These are phyloP conservation scores for Tremella fuciformis DNA, from an alignment of 768 basidiomycete species.

Conservation along the genomic window DNA sequence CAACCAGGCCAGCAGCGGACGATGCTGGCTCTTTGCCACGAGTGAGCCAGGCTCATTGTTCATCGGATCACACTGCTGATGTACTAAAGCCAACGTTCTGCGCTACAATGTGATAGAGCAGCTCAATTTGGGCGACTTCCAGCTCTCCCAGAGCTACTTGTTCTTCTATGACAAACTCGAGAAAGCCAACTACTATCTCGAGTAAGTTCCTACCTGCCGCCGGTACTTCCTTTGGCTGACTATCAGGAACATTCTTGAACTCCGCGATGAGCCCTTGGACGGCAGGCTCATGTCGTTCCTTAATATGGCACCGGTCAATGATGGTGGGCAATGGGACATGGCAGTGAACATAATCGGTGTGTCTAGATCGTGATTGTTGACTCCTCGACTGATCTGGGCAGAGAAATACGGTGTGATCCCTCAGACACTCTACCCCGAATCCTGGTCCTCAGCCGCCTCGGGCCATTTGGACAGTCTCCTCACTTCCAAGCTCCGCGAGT, in stretches of 20 bases:
- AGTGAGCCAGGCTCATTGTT: conserved; percentile 59
- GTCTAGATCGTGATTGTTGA: conserved; percentile 14
- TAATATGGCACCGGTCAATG: conserved; percentile 71
- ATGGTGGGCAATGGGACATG: conserved; percentile 98
- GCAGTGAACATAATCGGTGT: conserved; percentile 65
- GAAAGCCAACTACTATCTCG: conserved; percentile 86
- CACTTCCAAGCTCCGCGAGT: conserved; percentile 87
- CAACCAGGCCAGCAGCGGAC: conserved; percentile 79
- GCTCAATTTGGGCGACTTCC: conserved; percentile 80
- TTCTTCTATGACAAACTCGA: conserved; percentile 98
- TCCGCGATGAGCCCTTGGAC: conserved; percentile 73
- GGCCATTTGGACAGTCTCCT: conserved; percentile 71
- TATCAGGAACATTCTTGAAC: conserved; percentile 66
- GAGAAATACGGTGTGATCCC: conserved; percentile 84
- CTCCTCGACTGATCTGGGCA: conserved; percentile 31
- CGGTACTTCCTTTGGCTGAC: conserved; percentile 2
- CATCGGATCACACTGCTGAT: neutral
- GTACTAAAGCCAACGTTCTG: conserved; percentile 56
- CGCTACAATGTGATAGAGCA: conserved; percentile 81
- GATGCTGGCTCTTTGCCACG: conserved; percentile 95
- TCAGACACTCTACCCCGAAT: conserved; percentile 74
- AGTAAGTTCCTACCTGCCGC: conserved; percentile 50
- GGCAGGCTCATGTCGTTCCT: conserved; percentile 78
- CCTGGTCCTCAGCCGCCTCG: conserved; percentile 73
- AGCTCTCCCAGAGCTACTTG: conserved; percentile 87